phyloP scores from a whole-genome alignment of 129 eudicot genomes.

The Pulicaria dysenterica region DNA sequence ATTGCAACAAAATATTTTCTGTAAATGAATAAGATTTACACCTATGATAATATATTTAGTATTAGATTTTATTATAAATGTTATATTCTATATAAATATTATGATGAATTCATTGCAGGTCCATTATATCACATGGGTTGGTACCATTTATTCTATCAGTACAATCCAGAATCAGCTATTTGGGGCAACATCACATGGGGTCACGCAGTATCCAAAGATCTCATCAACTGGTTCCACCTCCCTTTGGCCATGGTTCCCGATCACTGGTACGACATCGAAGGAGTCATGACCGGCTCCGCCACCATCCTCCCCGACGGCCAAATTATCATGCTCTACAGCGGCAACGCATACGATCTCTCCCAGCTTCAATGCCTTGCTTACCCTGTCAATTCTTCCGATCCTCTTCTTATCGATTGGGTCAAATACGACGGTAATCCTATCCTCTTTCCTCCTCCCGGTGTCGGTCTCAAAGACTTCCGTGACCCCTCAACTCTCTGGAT shows the following conservation, averaged over 20 bases:
- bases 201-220: conserved; percentile 72
- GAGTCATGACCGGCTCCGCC: conserved; percentile 88
- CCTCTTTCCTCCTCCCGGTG: conserved; percentile 64
- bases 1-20: too few species aligned
- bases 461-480: conserved; percentile 56
- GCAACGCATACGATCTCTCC: conserved; percentile 50
- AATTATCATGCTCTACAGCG: conserved; percentile 65
- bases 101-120: conserved; percentile 40
- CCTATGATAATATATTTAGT: too few species aligned
- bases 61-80: not conserved
- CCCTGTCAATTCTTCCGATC: conserved; percentile 68
- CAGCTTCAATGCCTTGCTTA: conserved; percentile 77
- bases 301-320: conserved; percentile 65
- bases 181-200: conserved; percentile 94
- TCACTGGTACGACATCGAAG: conserved; percentile 67
- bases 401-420: conserved; percentile 73
- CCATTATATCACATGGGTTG: conserved; percentile 80
- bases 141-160: conserved; percentile 85
- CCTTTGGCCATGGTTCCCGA: conserved; percentile 84
- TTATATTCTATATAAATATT: not conserved
- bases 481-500: conserved; percentile 79
- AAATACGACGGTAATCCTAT: conserved; percentile 71
- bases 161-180: conserved; percentile 66
- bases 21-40: too few species aligned
- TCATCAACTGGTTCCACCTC: conserved; percentile 69